Base-by-base conservation (phyloP, 2,329 filamentous ascomycete genomes). In the Diaporthe destruens region DNA sequence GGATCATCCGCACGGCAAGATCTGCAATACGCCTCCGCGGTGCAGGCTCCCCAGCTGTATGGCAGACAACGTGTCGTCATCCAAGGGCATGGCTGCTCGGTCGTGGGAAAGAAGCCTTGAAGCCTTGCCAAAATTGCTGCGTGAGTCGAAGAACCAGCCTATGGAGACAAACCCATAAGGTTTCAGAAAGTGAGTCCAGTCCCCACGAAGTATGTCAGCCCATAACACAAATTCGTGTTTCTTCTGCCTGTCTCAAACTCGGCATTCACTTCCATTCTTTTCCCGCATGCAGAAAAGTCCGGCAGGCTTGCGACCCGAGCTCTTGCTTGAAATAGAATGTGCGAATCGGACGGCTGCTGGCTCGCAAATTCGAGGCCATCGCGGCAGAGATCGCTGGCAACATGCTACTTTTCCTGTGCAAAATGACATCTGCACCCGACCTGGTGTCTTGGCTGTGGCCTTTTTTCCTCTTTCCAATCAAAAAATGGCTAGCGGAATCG, bases 181-280 rank as follows among this genome's bases (percentile, higher is more conserved):
- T 63, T 65, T 63, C 29, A 72, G 69, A 68, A 51, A 25, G 73
- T 74, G 59, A 72, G 73, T 72, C 51, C 61, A 65, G 20, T 54
- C 61, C 47, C 65, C 47, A 36, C 42, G 47, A 49, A 72, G 54
- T 49, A 51, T 47, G 36, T 55, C 69, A 56, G 29, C 54, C 51
- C 57, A 67, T 66, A 36, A 71, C 67, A 72, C 66, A 69, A 47
- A 23, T 65, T 63, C 51, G 16, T 67, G 18, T 71, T 55, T 49
- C 49, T 61, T 70, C 56, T 65, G 69, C 63, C 16, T 70, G 70
- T 74, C 70, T 74, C 70, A 54, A 72, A 70, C 69, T n/a, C 68
- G 72, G 72, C 67, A 67, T 68, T 71, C 53, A 61, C 54, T 72
- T 56, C 69, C 25, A 54, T 54, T 44, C 29, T 56, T 39, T 61